These are phyloP conservation scores for Fagus sylvatica DNA, from an alignment of 306 rosid species.

Conservation along the genomic window DNA sequence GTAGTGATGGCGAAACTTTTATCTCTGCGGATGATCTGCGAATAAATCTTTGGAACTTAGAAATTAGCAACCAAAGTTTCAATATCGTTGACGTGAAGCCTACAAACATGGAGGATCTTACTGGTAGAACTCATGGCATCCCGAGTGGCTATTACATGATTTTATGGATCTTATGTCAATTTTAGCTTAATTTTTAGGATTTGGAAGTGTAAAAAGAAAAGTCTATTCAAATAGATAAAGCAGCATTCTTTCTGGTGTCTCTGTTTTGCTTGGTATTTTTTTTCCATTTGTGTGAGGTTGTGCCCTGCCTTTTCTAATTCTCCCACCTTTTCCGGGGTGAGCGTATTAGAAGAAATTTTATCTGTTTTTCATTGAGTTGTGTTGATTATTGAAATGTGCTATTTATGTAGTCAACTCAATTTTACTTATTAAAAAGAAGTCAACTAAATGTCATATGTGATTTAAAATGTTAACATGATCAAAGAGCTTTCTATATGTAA, in stretches of 20 bases:
- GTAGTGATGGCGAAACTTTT: constrained; percentile 98
- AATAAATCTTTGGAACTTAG: constrained; percentile 98
- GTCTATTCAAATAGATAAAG: neutral
- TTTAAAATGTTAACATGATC: neutral
- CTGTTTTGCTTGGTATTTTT: neutral
- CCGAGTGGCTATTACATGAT: neutral
- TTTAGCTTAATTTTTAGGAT: neutral
- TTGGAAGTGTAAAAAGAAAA: neutral
- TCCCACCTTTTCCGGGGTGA: neutral
- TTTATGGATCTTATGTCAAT: constrained; percentile 6
- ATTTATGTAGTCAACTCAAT: neutral
- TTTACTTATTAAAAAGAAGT: neutral
- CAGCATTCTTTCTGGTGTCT: neutral
- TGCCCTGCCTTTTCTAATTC: too few species aligned
- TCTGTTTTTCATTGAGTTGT: neutral
- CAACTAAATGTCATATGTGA: neutral
- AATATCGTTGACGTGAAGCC: constrained; percentile 98
- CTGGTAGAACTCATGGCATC: constrained; percentile 56
- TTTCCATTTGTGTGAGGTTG: neutral
- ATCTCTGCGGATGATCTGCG: constrained; percentile 98
- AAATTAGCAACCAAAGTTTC: constrained; percentile 97
- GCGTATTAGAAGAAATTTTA: neutral
- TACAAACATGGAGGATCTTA: constrained; percentile 98
- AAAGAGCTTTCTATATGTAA: neutral
- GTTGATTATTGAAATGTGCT: neutral